Evolutionary conservation across 805 yeast species (phyloP).

Genomic region (Yarrowia porcina): DNA sequence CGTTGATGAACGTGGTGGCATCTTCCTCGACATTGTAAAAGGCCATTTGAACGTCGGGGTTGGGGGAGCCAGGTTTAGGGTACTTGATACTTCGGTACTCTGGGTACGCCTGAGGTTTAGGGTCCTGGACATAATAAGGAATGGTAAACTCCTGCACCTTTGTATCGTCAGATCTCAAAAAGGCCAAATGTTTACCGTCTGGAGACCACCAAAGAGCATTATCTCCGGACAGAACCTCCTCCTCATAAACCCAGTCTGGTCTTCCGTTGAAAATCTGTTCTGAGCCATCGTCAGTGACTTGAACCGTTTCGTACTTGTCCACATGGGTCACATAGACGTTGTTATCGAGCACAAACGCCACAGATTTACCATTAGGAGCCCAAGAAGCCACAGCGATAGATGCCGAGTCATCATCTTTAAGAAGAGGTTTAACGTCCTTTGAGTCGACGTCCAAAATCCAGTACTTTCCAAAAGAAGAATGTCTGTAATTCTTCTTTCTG

Average conservation of each 20-base stretch:
- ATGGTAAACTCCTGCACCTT: slow-evolving; percentile 68
- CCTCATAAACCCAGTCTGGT: slow-evolving; percentile 95
- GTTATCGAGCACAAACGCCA: slow-evolving; percentile 67
- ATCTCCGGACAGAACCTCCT: slow-evolving; percentile 73
- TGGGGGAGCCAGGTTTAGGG: slow-evolving; percentile 79
- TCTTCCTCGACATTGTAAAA: slow-evolving; percentile 36
- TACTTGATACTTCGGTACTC: slow-evolving; percentile 61
- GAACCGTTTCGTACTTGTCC: slow-evolving; percentile 41
- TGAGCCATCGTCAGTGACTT: slow-evolving; percentile 69
- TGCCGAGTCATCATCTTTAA: slow-evolving; percentile 31
- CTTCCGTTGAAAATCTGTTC: slow-evolving; percentile 74
- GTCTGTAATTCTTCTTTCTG: slow-evolving; percentile 55
- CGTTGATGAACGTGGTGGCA: slow-evolving; percentile 30
- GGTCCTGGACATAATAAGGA: slow-evolving; percentile 65
- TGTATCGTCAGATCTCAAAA: slow-evolving; percentile 68
- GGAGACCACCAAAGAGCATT: slow-evolving; percentile 88
- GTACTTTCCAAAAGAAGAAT: slow-evolving; percentile 59
- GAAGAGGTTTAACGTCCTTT: slow-evolving; percentile 37
- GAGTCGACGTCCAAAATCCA: slow-evolving; percentile 57
- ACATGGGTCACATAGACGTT: slow-evolving; percentile 60
- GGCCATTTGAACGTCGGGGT: slow-evolving; percentile 61
- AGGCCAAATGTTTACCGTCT: slow-evolving; percentile 59
- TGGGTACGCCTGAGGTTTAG: slow-evolving; percentile 55
- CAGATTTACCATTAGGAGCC: slow-evolving; percentile 65
- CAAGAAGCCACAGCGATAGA: slow-evolving; percentile 58